These are phyloP conservation scores for Ceratobasidium sp. DNA, from an alignment of 1,284 basidiomycete genomes.

Conservation along the genomic window DNA sequence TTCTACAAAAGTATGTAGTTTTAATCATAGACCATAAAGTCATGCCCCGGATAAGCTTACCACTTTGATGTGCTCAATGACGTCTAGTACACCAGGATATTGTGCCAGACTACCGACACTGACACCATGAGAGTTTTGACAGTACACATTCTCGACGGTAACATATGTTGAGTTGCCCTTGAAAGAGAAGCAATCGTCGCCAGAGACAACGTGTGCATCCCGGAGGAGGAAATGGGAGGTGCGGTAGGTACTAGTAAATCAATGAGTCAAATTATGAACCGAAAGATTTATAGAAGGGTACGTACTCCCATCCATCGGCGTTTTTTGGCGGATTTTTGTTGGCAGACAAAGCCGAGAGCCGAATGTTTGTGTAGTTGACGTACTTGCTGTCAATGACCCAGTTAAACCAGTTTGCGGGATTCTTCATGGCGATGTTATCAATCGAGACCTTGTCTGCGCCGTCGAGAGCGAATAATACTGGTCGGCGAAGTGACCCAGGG, in stretches of 20 bases:
- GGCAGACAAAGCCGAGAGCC: slow-evolving; percentile 31
- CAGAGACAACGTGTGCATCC: slow-evolving; percentile 27
- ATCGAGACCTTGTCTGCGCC: slow-evolving; percentile 29
- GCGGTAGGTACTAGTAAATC: slow-evolving; percentile 15
- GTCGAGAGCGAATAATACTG: slow-evolving; percentile 27
- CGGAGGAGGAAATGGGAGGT: slow-evolving; percentile 27
- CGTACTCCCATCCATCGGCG: slow-evolving; percentile 35
- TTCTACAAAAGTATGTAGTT: background rate
- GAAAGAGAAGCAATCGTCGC: slow-evolving; percentile 38
- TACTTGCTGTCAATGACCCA: slow-evolving; percentile 35
- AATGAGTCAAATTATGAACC: background rate
- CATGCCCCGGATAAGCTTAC: background rate
- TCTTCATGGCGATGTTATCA: slow-evolving; percentile 27
- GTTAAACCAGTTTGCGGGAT: slow-evolving; percentile 36
- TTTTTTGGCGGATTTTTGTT: slow-evolving; percentile 34
- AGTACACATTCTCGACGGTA: slow-evolving; percentile 29
- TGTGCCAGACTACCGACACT: slow-evolving; percentile 36
- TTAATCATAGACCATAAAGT: background rate
- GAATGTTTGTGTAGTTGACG: slow-evolving; percentile 25
- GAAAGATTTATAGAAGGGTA: background rate
- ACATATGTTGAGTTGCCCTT: slow-evolving; percentile 36
- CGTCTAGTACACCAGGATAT: slow-evolving; percentile 30
- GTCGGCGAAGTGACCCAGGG: slow-evolving; percentile 28
- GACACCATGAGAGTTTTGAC: slow-evolving; percentile 37
- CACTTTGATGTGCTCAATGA: slow-evolving; percentile 25